Conservation (phyloP, 495 filamentous ascomycete species). For the Peziza echinospora region DNA sequence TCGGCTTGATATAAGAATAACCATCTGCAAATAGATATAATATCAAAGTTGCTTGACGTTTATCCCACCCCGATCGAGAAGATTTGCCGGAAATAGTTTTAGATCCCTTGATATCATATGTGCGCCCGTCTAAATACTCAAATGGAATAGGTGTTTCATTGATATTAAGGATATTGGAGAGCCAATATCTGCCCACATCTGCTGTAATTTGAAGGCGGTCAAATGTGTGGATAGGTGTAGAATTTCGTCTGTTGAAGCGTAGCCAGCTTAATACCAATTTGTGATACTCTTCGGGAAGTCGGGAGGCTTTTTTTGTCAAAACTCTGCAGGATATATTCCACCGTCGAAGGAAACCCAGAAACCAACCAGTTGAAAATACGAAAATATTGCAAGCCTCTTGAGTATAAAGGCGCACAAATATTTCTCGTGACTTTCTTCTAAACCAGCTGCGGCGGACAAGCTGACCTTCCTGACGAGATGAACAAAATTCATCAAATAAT, state of each 20-base stretch:
- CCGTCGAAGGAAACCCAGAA: background rate
- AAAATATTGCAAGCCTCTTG: no score
- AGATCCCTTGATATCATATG: constrained; percentile 3
- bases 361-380: no score
- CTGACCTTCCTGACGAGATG: no score
- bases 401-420: no score
- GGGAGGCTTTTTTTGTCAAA: constrained; percentile 4
- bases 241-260: constrained; percentile 1
- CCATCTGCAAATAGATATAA: constrained; percentile 4
- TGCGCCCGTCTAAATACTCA: constrained; percentile 3
- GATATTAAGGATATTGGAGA: background rate
- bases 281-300: constrained; percentile 1
- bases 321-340: background rate
- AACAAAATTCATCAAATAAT: no score
- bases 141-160: background rate
- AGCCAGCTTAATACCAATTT: constrained; percentile 2
- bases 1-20: background rate
- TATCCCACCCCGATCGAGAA: constrained; percentile 4
- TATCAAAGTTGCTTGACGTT: constrained; percentile 4
- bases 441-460: no score
- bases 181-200: background rate
- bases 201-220: background rate
- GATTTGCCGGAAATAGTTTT: constrained; percentile 2
- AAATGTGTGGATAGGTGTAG: background rate
- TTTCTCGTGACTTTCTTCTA: no score